Base-by-base conservation (phyloP, 139 green algal genomes). In the Chlamydomonas urium region DNA sequence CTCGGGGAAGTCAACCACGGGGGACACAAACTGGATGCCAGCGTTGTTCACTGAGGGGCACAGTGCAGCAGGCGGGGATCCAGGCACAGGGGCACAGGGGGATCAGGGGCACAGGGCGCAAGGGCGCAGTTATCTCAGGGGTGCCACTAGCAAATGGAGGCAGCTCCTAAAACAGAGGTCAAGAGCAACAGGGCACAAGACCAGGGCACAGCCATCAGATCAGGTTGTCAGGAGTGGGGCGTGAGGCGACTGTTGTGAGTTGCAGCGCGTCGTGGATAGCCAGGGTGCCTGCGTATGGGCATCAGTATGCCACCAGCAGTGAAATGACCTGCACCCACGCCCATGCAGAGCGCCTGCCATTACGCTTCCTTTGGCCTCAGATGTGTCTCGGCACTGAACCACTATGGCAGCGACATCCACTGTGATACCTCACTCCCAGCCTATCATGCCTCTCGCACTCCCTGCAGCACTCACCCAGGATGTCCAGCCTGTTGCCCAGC, bases 21-120 rank as follows among this genome's bases (percentile, higher is more conserved):
- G 86, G 10, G 78, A 69, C 19, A 97, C 92, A 67, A 87, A 85
- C 78, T 97, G 92, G 71, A 96, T 93, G 77, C 91, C 91, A 10
- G 88, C 76, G 36, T 87, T 87, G 65, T 87, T 87, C 1, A 84
- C 77, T 71, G 63, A 14, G 24, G 10, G 53, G 23, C n/a, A n/a
- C n/a, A n/a, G n/a, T n/a, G n/a, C n/a, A n/a, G n/a, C n/a, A n/a
- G n/a, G n/a, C n/a, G n/a, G n/a, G n/a, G n/a, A n/a, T n/a, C n/a
- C n/a, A n/a, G n/a, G n/a, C n/a, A n/a, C n/a, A n/a, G n/a, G n/a
- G n/a, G n/a, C n/a, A n/a, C n/a, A n/a, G n/a, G n/a, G n/a, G n/a
- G n/a, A n/a, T n/a, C n/a, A n/a, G n/a, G n/a, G n/a, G n/a, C n/a
- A n/a, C n/a, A n/a, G 42, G 42, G 42, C 14, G 42, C 17, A 17